Evolutionary conservation across 2,329 filamentous ascomycete genomes (phyloP), one percentile per base, ranked within the genome.

Genomic region (Akanthomyces dipterigenus): DNA sequence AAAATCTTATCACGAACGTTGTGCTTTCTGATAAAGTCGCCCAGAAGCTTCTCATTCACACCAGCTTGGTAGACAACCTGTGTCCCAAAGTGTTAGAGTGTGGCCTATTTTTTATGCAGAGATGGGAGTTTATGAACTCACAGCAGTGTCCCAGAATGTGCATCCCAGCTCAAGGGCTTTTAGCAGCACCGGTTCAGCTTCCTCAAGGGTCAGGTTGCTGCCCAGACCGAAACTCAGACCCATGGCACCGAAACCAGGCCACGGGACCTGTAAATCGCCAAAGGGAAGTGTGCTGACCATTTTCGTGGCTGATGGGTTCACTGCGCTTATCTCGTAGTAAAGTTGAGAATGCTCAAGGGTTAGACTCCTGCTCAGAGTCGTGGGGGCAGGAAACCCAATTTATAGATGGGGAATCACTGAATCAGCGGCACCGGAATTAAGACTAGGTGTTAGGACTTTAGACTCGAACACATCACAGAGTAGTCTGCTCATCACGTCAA

Each of bases 1-100:
- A 81, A 80, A n/a, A 81, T 43, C 64, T 80, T 80, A 60, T 80
- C 78, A 1, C 79, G 76, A 11, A 78, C 70, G 54, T 80, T 78
- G 67, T 81, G 78, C 65, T 80, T 81, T 26, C 75, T 67, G 63
- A 81, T 80, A 63, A 81, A 81, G 36, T 80, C 77, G 3, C 78
- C 79, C 0, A 81, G 68, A 0, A 81, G 72, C 67, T 78, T 80
- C 60, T 81, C 79, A 54, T 82, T 81, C 14, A 79, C 72, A 40
- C 78, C 78, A 1, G 74, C 73, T 66, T 71, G 66, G 62, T 81
- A 81, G 4, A 75, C 72, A 24, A 80, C 77, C 77, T 79, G 24
- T 16, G 22, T 7, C 11, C 8, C 40, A 3, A 55, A n/a, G 16
- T 11, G 24, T 48, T 12, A 48, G 24, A 43, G 8, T 16, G 5